These are phyloP conservation scores for Nicotiana obtusifolia DNA, from an alignment of 257 asterid genomes.

Conservation along the genomic window DNA sequence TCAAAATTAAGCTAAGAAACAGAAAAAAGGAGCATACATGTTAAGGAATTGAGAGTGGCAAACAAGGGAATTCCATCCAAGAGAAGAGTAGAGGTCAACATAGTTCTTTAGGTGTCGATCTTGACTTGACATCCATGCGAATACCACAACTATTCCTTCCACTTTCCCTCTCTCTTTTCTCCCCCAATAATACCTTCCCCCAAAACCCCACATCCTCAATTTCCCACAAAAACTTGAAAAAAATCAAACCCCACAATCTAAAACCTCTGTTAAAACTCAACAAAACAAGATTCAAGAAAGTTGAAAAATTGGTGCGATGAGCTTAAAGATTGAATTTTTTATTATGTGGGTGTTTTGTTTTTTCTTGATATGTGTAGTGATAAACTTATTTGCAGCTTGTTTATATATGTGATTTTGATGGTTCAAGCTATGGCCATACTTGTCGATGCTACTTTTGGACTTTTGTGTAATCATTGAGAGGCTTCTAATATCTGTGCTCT, in stretches of 20 bases:
- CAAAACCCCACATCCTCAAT: slow-evolving; percentile 80
- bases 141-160: slow-evolving; percentile 83
- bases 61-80: slow-evolving; percentile 87
- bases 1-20: neutral
- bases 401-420: neutral
- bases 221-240: neutral
- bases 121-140: slow-evolving; percentile 88
- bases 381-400: neutral
- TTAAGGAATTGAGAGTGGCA: slow-evolving; percentile 84
- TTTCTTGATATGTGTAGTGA: neutral
- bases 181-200: slow-evolving; percentile 83
- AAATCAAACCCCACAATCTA: slow-evolving; percentile 7
- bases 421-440: neutral
- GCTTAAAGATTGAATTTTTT: neutral
- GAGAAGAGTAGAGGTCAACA: slow-evolving; percentile 64
- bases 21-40: slow-evolving; percentile 39
- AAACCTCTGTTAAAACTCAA: neutral
- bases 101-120: slow-evolving; percentile 68
- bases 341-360: neutral
- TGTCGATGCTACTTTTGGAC: neutral
- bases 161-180: slow-evolving; percentile 59
- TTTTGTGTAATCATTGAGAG: neutral
- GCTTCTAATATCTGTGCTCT: neutral
- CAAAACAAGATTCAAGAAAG: neutral
- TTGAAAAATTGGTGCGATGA: neutral